Base-by-base conservation (phyloP, 345 rosid genomes). In the Gossypium arboreum region DNA sequence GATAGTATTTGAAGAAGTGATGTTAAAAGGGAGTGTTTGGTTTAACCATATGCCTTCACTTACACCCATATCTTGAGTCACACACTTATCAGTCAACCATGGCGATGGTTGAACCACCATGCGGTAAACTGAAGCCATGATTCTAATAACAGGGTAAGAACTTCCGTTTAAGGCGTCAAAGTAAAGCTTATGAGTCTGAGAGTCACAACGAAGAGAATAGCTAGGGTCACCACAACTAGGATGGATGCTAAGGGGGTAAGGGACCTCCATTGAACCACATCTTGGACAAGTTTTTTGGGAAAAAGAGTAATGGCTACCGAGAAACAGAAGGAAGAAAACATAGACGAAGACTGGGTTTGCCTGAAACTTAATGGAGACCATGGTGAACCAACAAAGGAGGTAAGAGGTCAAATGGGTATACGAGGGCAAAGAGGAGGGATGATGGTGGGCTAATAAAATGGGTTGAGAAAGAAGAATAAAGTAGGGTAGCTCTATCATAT, bases 171-270 rank as follows among this genome's bases (percentile, higher is more conserved):
- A 51, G 20, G 88, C 78, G 39, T 85, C 81, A 20, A 87, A 83
- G 82, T 78, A 87, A 16, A 87, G 93, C n/a, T 84, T 78, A 10
- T 73, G 76, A 18, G 86, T 56, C 11, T 16, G 62, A 1, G 75
- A 39, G 58, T 87, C 88, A 34, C 90, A 87, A 6, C 77, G 88
- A 55, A 89, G 79, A 68, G 79, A 79, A 54, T 89, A 89, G 51
- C 77, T 34, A 1, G 84, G 86, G 47, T 88, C 83, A 29, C 92
- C 92, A 22, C 92, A 88, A 27, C 50, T n/a, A 44, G 88, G 81
- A 44, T 68, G 63, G 17, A 90, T 88, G 83, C 92, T 88, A 6
- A 88, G 81, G 29, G 92, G 90, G 68, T 88, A 88, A n/a, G 90
- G 87, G 47, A 88, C 79, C 17, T 78, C 61, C 2, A 78, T 59